A percentile compares a stretch with the other conserved stretches of the same genome.
phyloP scores from a whole-genome alignment of 441 rosid genomes.

The Gossypium davidsonii region DNA sequence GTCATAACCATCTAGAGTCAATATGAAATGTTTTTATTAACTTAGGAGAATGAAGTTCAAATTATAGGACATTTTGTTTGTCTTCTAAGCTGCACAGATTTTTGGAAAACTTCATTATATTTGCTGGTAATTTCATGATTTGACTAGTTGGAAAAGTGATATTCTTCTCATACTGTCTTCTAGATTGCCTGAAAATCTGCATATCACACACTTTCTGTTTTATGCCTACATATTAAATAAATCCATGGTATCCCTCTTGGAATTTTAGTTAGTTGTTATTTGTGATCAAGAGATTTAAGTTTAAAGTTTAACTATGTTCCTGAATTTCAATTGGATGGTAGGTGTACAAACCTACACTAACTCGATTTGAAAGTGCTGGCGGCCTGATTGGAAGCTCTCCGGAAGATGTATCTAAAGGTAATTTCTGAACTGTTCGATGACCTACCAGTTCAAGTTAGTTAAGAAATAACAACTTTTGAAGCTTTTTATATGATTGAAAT shows the following conservation, averaged over 20 bases:
- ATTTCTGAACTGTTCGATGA: constrained; percentile 12
- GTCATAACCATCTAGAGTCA: not conserved
- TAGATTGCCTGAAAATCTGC: constrained; percentile 1
- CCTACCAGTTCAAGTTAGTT: constrained; percentile 1
- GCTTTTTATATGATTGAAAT: constrained; percentile 3
- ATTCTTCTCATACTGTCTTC: not conserved
- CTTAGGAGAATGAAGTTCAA: not conserved
- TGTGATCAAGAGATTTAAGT: constrained; percentile 6
- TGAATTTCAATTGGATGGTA: constrained; percentile 32
- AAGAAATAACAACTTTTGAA: not conserved
- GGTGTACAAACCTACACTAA: constrained; percentile 80
- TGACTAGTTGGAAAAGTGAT: constrained; percentile 6
- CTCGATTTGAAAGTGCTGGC: constrained; percentile 64
- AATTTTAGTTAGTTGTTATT: constrained; percentile 4
- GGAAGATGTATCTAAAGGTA: constrained; percentile 76
- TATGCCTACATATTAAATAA: not conserved
- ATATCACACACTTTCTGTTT: not conserved
- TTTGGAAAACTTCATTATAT: not conserved
- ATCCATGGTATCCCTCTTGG: not conserved
- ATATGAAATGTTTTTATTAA: not conserved
- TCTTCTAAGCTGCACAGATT: not conserved
- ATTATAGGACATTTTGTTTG: not conserved
- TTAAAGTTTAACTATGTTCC: not conserved
- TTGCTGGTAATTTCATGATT: not conserved
- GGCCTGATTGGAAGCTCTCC: constrained; percentile 76